Conservation (phyloP, 345 rosid species). For the Populus euphratica region DNA sequence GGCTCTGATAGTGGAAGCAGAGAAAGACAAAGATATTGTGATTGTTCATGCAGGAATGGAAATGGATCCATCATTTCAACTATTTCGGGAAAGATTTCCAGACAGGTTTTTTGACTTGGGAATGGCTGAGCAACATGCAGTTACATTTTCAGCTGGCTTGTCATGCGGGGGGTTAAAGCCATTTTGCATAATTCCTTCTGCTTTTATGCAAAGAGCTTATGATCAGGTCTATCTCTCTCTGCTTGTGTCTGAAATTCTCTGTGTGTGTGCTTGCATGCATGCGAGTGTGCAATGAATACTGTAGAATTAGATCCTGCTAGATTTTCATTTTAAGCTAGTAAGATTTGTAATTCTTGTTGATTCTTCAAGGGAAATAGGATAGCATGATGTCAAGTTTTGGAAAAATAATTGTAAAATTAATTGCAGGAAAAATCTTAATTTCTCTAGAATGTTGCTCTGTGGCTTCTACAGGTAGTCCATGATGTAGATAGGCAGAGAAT, state of each 20-base stretch:
- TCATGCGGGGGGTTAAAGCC: slow-evolving; percentile 92
- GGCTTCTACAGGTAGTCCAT: slow-evolving; percentile 59
- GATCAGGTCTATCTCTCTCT: slow-evolving; percentile 62
- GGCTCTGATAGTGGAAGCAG: slow-evolving; percentile 72
- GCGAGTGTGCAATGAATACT: background rate
- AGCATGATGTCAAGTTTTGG: background rate
- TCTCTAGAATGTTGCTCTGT: slow-evolving; percentile 1
- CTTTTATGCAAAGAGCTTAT: slow-evolving; percentile 89
- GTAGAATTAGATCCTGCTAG: background rate
- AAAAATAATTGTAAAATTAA: background rate
- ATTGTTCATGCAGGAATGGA: slow-evolving; percentile 81
- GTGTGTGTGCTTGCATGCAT: background rate
- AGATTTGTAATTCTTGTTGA: background rate
- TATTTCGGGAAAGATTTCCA: slow-evolving; percentile 67
- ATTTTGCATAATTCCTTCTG: slow-evolving; percentile 79
- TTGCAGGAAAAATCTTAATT: slow-evolving; percentile 4
- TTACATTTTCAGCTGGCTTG: slow-evolving; percentile 95
- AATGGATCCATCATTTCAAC: slow-evolving; percentile 59
- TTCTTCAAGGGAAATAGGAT: background rate
- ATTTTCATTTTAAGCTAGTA: background rate
- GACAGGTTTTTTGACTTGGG: slow-evolving; percentile 78
- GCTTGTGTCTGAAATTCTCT: background rate
- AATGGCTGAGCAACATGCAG: slow-evolving; percentile 95
- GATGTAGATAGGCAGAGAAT: slow-evolving; percentile 87
- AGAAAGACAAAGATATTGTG: slow-evolving; percentile 77